Conservation (phyloP, 805 yeast genomes). For the Saccharomycopsis olivae region DNA sequence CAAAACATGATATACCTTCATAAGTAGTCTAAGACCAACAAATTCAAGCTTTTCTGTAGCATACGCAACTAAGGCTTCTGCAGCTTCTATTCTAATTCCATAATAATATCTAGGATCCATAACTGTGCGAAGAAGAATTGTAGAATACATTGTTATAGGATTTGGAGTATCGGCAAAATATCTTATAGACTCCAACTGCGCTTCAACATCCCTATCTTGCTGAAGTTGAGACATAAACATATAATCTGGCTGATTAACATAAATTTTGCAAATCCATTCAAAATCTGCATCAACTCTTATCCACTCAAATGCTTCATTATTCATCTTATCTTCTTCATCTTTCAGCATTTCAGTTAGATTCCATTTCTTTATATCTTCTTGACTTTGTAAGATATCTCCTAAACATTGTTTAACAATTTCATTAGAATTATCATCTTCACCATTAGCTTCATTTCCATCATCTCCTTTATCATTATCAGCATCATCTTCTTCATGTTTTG, state of each 20-base stretch:
- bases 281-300: constrained; percentile 93
- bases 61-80: constrained; percentile 59
- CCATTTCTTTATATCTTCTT: constrained; percentile 62
- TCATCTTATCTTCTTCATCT: constrained; percentile 57
- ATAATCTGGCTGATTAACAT: constrained; percentile 82
- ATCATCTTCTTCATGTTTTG: constrained; percentile 20
- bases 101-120: constrained; percentile 80
- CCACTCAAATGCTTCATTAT: constrained; percentile 94
- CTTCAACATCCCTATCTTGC: constrained; percentile 93
- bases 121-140: constrained; percentile 66
- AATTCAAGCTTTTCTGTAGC: constrained; percentile 53
- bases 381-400: constrained; percentile 66
- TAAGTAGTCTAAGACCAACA: constrained; percentile 62
- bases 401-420: constrained; percentile 42
- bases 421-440: constrained; percentile 16
- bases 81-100: constrained; percentile 85
- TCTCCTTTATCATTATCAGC: constrained; percentile 20
- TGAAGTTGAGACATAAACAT: constrained; percentile 92
- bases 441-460: constrained; percentile 14
- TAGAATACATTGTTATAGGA: constrained; percentile 58
- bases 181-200: constrained; percentile 75
- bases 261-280: constrained; percentile 85
- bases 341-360: constrained; percentile 55
- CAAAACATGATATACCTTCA: constrained; percentile 54
- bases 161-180: constrained; percentile 54